phyloP scores from a whole-genome alignment of 345 rosid species.

The Gossypium stocksii region DNA sequence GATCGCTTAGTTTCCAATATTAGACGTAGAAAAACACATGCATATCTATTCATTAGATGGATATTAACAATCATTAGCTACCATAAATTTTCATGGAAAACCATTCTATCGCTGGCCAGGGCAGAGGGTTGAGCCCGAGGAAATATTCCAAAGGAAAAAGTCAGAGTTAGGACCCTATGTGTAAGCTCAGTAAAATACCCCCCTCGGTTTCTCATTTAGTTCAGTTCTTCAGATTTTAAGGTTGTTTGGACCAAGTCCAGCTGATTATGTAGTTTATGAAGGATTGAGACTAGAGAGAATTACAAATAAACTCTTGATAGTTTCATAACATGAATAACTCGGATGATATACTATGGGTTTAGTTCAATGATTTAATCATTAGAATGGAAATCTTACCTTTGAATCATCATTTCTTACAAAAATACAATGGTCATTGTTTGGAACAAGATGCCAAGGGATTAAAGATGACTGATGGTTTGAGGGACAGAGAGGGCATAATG shows the following conservation, averaged over 20 bases:
- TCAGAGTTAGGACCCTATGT: constrained; percentile 19
- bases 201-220: constrained; percentile 10
- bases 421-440: not conserved
- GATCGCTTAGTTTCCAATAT: not conserved
- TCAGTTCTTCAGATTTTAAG: not conserved
- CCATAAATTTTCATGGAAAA: not conserved
- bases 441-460: not conserved
- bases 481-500: not conserved
- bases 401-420: not conserved
- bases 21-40: not conserved
- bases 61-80: not conserved
- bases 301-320: not conserved
- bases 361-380: not conserved
- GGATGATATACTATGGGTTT: not conserved
- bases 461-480: not conserved
- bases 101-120: not conserved
- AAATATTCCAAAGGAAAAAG: constrained; percentile 18
- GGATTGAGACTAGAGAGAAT: not conserved
- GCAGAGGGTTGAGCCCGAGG: not conserved
- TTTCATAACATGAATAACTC: not conserved
- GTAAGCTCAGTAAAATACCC: constrained; percentile 2
- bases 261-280: too few relatives aligned
- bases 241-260: not conserved
- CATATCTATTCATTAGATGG: not conserved
- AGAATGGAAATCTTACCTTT: not conserved